These are phyloP conservation scores for Candida glaebosa DNA, from an alignment of 805 yeast species.

Conservation along the genomic window DNA sequence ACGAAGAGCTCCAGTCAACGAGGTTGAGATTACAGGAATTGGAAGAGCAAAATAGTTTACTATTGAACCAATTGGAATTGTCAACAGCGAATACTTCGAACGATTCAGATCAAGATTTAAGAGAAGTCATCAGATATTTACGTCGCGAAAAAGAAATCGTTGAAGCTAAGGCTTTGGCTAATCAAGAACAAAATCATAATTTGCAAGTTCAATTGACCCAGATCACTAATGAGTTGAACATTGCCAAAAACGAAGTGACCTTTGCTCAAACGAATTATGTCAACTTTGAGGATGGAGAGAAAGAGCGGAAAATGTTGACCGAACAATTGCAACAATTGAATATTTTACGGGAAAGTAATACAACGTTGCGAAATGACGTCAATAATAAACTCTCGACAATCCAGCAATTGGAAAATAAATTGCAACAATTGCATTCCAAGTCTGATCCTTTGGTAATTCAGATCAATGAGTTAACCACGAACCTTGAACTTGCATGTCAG, in stretches of 20 bases:
- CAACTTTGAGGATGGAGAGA: conserved; percentile 14
- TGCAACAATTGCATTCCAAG: conserved; percentile 26
- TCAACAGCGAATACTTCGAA: conserved; percentile 13
- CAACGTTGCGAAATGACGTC: conserved; percentile 55
- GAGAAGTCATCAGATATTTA: conserved; percentile 56
- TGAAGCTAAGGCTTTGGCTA: conserved; percentile 44
- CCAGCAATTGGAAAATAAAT: conserved; percentile 36
- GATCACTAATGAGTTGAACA: conserved; percentile 43
- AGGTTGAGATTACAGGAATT: conserved; percentile 51
- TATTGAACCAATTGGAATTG: conserved; percentile 64
- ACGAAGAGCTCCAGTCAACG: conserved; percentile 38
- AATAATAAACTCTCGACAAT: conserved; percentile 18
- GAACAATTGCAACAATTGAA: conserved; percentile 60
- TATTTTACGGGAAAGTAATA: conserved; percentile 64
- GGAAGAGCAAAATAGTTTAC: conserved; percentile 61
- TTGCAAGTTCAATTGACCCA: conserved; percentile 49
- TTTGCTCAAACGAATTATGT: conserved; percentile 25
- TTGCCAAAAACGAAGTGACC: conserved; percentile 47
- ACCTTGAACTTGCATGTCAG: conserved; percentile 14
- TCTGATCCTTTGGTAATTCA: conserved; percentile 46
- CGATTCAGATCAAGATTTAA: conserved; percentile 18
- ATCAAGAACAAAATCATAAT: conserved; percentile 50
- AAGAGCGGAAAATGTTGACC: conserved; percentile 45
- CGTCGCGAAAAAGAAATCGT: conserved; percentile 74
- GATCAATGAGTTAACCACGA: conserved; percentile 25